These are phyloP conservation scores for sweet orange (Citrus sinensis) DNA, from an alignment of 345 rosid species.

Conservation along the genomic window DVS_A1.0 CM039161.1:1118501-1119000, in stretches of 20 bases:
- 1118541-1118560: constrained; percentile 87
- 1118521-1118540: constrained; percentile 83
- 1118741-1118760: constrained; percentile 68
- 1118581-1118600: constrained; percentile 92
- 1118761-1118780: constrained; percentile 72
- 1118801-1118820: constrained; percentile 73
- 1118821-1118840: constrained; percentile 77
- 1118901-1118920: constrained; percentile 82
- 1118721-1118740: constrained; percentile 66
- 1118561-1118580: constrained; percentile 85
- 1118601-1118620: constrained; percentile 88
- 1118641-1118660: constrained; percentile 7
- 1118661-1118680: neutral
- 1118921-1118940: constrained; percentile 99
- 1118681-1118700: neutral
- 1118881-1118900: constrained; percentile 75
- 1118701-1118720: constrained; percentile 68
- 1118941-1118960: constrained; percentile 95
- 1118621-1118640: constrained; percentile 56
- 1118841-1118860: constrained; percentile 79
- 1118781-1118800: constrained; percentile 65
- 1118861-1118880: constrained; percentile 95
- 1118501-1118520: constrained; percentile 84
- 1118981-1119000: constrained; percentile 27
- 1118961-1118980: constrained; percentile 98